Evolutionary conservation across 495 filamentous ascomycete species (phyloP), one percentile per base, ranked within the genome.

Genomic region (Cercophora scortea): DNA sequence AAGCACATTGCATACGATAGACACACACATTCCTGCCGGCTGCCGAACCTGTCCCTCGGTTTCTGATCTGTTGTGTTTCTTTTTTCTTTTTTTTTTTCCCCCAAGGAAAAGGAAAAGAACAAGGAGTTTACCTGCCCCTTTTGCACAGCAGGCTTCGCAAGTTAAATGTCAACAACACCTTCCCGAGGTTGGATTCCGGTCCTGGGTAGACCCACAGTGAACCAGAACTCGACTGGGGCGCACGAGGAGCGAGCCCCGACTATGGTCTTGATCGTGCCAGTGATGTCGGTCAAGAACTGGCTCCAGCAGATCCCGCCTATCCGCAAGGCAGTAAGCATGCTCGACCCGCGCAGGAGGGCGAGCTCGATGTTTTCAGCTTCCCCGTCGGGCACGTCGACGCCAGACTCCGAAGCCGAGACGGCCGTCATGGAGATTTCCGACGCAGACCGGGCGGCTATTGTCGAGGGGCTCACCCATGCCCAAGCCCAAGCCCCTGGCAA

Each of bases 261-360:
- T 33, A 59, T 62, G 35, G 55, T 67, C 39, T 60, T 62, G 45
- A 60, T 61, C 8, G 61, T 64, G 49, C 53, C 67, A 12, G 61
- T 63, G 38, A 52, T 60, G 7, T 61, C 59, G 17, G 50, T 68
- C 15, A 60, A 61, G 49, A 65, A 61, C 33, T 56, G 57, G 42
- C 46, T 68, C 13, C 63, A 61, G 34, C 51, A 41, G 18, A 35
- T 67, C 9, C 54, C 50, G 9, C 61, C 60, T 9, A 45, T 70
- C 19, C 59, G 64, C 33, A 61, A 47, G 52, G 47, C 17, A 1
- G 44, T 56, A 16, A 25, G 25, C 25, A 25, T 25, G 25, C 25
- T 25, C 5, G 25, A 25, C 25, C 25, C 25, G 25, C 25, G 25
- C 42, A 15, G 11, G 42, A 16, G 13, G 42, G 9, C 42, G 3